These are phyloP conservation scores for Malassezia arunalokei DNA, from an alignment of 1,284 basidiomycete genomes.

Conservation along the genomic window DNA sequence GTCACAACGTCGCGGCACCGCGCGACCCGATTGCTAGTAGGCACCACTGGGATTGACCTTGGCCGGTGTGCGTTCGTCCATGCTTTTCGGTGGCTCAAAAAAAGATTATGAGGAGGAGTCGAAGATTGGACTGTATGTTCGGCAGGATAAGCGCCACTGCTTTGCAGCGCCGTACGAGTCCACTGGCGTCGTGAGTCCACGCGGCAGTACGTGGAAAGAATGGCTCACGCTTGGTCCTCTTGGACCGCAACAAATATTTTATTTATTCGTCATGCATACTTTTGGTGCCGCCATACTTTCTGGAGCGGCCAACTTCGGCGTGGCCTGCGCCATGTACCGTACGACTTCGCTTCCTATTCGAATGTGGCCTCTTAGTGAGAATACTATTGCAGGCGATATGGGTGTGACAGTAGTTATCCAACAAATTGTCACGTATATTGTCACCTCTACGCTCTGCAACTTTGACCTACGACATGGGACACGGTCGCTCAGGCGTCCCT, in stretches of 20 bases:
- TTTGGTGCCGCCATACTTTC: constrained; percentile 11
- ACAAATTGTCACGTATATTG: constrained; percentile 35
- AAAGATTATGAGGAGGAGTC: neutral
- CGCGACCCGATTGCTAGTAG: neutral
- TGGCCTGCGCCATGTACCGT: constrained; percentile 30
- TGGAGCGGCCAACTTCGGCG: constrained; percentile 39
- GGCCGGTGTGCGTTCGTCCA: neutral
- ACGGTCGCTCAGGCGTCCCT: constrained; percentile 23
- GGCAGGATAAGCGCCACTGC: neutral
- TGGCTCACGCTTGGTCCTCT: constrained; percentile 11
- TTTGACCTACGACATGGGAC: constrained; percentile 30
- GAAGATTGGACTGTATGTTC: constrained; percentile 3
- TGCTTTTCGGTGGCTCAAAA: no score
- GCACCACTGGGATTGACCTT: neutral
- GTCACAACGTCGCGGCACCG: no score
- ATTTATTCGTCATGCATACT: constrained; percentile 15
- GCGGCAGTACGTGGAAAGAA: constrained; percentile 7
- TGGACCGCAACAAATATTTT: constrained; percentile 9
- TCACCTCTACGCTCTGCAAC: constrained; percentile 32
- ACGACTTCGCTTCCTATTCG: constrained; percentile 14
- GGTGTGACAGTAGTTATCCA: constrained; percentile 42
- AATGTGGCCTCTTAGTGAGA: constrained; percentile 30
- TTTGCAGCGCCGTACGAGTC: constrained; percentile 55
- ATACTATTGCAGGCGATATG: constrained; percentile 41
- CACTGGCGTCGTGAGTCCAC: neutral